Percentiles rank a stretch among this genome's conserved stretches.
Conservation (phyloP, 257 asterid species). For the Penstemon davidsonii region DNA sequence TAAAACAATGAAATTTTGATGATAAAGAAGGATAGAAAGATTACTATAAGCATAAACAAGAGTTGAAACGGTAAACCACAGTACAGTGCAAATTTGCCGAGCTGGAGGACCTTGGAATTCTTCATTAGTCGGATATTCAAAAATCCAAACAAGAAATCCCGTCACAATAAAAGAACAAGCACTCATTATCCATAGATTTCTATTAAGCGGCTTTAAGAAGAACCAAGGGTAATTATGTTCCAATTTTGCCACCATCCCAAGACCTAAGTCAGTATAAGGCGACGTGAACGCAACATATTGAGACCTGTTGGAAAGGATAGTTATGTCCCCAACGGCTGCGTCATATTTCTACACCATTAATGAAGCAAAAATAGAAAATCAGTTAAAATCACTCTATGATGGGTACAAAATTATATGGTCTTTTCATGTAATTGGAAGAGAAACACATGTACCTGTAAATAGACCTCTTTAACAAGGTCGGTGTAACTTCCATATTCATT, state of each 20-base stretch:
- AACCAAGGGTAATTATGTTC: conserved; percentile 38
- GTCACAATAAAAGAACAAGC: conserved; percentile 29
- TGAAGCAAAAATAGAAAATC: conserved; percentile 19
- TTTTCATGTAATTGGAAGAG: background rate
- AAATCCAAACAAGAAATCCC: conserved; percentile 45
- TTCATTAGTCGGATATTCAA: conserved; percentile 42
- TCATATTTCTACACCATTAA: conserved; percentile 36
- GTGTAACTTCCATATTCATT: conserved; percentile 30
- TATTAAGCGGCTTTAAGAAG: conserved; percentile 45
- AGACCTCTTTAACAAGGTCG: conserved; percentile 33
- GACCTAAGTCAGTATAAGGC: conserved; percentile 44
- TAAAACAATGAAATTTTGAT: no score
- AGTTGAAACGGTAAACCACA: conserved; percentile 43
- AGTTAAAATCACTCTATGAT: background rate
- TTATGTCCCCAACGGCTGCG: conserved; percentile 47
- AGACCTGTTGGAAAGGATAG: conserved; percentile 38
- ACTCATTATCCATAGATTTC: conserved; percentile 36
- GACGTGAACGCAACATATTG: conserved; percentile 43
- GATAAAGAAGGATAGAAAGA: conserved; percentile 4
- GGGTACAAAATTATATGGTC: background rate
- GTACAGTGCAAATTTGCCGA: conserved; percentile 37
- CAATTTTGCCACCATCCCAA: conserved; percentile 33
- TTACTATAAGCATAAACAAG: conserved; percentile 50
- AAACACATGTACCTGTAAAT: conserved; percentile 29
- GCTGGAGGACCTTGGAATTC: conserved; percentile 44